phyloP scores from a whole-genome alignment of 306 rosid species.

The Citrullus amarus region DNA sequence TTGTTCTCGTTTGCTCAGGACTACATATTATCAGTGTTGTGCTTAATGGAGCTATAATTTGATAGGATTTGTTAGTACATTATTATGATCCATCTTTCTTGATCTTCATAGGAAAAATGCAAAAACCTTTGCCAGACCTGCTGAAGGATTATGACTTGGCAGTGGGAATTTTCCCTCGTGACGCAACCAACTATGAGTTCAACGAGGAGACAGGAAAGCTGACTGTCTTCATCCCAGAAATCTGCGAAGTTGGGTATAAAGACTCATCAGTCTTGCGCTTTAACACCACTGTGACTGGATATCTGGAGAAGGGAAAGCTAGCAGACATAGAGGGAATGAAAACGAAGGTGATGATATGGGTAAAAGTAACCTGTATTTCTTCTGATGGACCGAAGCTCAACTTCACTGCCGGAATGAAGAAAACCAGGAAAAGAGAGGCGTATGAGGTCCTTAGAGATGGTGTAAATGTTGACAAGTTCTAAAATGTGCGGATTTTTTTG shows the following conservation, averaged over 20 bases:
- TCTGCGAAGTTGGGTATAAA: conserved; percentile 76
- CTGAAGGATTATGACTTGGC: conserved; percentile 78
- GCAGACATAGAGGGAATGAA: conserved; percentile 78
- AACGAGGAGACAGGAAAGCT: conserved; percentile 74
- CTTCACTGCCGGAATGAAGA: conserved; percentile 84
- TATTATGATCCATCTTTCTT: background rate
- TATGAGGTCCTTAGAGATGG: conserved; percentile 85
- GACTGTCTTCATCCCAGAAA: conserved; percentile 51
- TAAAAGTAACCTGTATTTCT: conserved; percentile 57
- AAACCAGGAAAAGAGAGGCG: conserved; percentile 73
- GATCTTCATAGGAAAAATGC: conserved; percentile 66
- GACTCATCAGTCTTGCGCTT: conserved; percentile 83
- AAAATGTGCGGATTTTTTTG: conserved; percentile 3
- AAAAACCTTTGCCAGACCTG: conserved; percentile 69
- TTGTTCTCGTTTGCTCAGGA: background rate
- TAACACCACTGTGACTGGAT: conserved; percentile 53
- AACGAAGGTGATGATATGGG: conserved; percentile 91
- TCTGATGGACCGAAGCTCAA: conserved; percentile 70
- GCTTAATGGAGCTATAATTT: background rate
- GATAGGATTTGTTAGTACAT: background rate
- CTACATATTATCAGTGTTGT: background rate
- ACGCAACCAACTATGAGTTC: conserved; percentile 89
- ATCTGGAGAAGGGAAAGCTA: conserved; percentile 85
- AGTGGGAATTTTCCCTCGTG: conserved; percentile 75
- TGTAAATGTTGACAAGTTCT: conserved; percentile 57